phyloP scores from a whole-genome alignment of 306 rosid genomes.

The Sindora glabra region DNA sequence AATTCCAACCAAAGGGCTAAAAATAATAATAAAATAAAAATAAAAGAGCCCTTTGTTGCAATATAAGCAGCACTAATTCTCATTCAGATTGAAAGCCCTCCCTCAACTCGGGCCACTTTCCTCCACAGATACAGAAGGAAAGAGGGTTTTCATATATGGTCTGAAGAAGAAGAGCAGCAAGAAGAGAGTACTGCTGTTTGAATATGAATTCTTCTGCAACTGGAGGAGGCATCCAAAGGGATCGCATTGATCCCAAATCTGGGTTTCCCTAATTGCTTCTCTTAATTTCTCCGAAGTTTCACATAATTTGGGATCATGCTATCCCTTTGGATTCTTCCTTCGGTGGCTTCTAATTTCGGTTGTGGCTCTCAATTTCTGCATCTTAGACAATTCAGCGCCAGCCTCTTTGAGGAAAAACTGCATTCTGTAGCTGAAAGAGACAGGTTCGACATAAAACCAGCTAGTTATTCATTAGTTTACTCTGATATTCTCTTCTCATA shows the following conservation, averaged over 20 bases:
- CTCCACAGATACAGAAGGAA: background rate
- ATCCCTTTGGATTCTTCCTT: conserved; percentile 56
- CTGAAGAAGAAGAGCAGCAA: background rate
- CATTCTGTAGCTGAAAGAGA: background rate
- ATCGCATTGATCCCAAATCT: conserved; percentile 51
- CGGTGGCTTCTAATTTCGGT: conserved; percentile 25
- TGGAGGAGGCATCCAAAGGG: conserved; percentile 61
- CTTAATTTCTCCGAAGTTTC: background rate
- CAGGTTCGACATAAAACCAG: no score
- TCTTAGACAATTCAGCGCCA: background rate
- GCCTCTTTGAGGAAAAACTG: no score
- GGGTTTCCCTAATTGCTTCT: background rate
- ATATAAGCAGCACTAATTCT: conserved; percentile 30
- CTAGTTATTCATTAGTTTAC: no score
- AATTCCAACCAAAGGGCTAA: conserved; percentile 4
- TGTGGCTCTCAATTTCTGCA: background rate
- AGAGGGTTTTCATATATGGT: background rate
- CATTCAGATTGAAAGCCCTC: conserved; percentile 18
- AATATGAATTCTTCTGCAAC: conserved; percentile 31
- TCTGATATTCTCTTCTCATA: no score
- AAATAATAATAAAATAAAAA: conserved; percentile 2
- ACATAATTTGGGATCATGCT: conserved; percentile 38
- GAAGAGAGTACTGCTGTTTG: background rate
- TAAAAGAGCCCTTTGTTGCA: conserved; percentile 1
- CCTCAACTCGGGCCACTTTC: conserved; percentile 21